A percentile compares a stretch with the other conserved stretches of the same genome.
These are phyloP conservation scores for Maudiozyma serrabonitensis DNA, from an alignment of 805 yeast species.

Conservation along the genomic window DNA sequence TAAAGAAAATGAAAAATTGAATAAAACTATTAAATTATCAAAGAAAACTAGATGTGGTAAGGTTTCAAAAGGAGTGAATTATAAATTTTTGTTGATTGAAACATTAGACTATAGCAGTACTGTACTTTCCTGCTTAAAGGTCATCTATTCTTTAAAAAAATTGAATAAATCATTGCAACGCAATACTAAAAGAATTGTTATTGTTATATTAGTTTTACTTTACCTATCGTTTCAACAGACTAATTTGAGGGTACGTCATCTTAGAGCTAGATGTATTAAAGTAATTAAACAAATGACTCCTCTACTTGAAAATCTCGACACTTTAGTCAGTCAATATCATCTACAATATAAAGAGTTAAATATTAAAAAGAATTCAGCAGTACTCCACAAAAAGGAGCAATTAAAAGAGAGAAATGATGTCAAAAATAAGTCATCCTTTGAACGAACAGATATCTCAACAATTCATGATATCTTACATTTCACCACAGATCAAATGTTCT, in stretches of 20 bases:
- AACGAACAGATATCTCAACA: background rate
- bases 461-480: constrained; percentile 28
- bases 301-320: constrained; percentile 18
- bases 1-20: constrained; percentile 3
- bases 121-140: constrained; percentile 1
- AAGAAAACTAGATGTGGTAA: constrained; percentile 19
- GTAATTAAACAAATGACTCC: constrained; percentile 8
- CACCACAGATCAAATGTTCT: constrained; percentile 20
- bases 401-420: no score
- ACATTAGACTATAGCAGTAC: constrained; percentile 7
- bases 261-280: constrained; percentile 12
- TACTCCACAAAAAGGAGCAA: background rate
- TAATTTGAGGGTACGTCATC: constrained; percentile 11
- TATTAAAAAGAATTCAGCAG: constrained; percentile 2
- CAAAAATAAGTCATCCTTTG: no score
- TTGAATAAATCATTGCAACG: background rate
- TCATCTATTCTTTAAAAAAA: constrained; percentile 1
- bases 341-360: constrained; percentile 25
- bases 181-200: background rate
- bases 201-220: background rate
- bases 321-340: constrained; percentile 20
- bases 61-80: constrained; percentile 3
- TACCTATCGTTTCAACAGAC: constrained; percentile 21
- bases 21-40: background rate
- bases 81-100: constrained; percentile 2